Percentiles rank a stretch among this genome's conserved stretches.
phyloP scores from a whole-genome alignment of 2,329 filamentous ascomycete genomes.

The Leptographium radiaticola region DNA sequence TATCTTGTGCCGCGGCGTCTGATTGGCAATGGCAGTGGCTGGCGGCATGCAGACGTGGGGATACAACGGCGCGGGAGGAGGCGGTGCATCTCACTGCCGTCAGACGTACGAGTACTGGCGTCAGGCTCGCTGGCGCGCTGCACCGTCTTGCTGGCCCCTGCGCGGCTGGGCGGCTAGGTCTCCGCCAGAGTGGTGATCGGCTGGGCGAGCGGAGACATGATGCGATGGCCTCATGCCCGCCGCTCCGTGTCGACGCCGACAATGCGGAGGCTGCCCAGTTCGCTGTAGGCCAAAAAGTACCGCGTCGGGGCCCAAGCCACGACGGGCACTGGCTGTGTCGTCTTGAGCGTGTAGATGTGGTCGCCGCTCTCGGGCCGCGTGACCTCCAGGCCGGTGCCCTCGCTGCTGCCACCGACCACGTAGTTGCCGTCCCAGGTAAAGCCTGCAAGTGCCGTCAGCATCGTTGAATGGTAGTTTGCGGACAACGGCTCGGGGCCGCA shows the following conservation, averaged over 20 bases:
- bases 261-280: slow-evolving; percentile 55
- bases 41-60: neutral
- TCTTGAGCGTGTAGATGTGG: slow-evolving; percentile 58
- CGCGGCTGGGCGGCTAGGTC: too few relatives aligned
- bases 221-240: neutral
- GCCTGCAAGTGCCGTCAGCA: slow-evolving; percentile 25
- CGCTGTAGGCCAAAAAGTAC: slow-evolving; percentile 63
- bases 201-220: too few relatives aligned
- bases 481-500: too few relatives aligned
- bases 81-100: neutral
- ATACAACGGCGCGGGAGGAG: neutral
- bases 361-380: slow-evolving; percentile 64
- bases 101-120: neutral
- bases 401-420: slow-evolving; percentile 60
- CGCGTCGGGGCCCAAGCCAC: slow-evolving; percentile 66
- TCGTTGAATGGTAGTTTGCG: neutral
- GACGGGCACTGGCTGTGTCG: slow-evolving; percentile 47
- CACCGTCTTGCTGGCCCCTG: neutral
- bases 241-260: slow-evolving; percentile 41
- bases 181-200: too few relatives aligned
- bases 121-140: neutral
- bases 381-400: slow-evolving; percentile 55
- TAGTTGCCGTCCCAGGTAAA: slow-evolving; percentile 72
- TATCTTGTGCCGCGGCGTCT: neutral
- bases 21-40: neutral